Percentiles rank a stretch among this genome's conserved stretches.
Evolutionary conservation across 768 basidiomycete species (phyloP).

Genomic region (Gyrodon lividus): DNA sequence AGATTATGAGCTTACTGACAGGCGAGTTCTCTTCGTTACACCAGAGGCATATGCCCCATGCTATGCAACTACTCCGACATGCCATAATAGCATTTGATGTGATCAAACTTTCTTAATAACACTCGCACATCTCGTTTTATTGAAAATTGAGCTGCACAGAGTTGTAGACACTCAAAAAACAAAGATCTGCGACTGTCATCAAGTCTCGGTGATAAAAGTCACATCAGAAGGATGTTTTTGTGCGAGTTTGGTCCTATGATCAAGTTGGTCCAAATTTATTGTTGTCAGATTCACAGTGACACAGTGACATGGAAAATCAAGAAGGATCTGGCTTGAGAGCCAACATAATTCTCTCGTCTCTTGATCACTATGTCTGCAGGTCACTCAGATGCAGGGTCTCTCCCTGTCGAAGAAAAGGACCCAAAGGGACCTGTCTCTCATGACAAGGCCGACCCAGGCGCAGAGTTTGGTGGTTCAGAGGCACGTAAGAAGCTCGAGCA

Average conservation of each 20-base stretch:
- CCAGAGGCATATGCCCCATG: no score
- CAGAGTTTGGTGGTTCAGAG: constrained; percentile 50
- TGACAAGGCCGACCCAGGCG: constrained; percentile 29
- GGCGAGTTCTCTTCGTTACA: no score
- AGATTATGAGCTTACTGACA: no score
- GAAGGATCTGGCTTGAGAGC: not conserved
- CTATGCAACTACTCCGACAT: no score
- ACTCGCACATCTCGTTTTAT: no score
- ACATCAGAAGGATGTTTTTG: no score
- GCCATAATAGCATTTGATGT: no score
- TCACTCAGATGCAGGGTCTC: constrained; percentile 1
- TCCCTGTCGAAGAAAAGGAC: constrained; percentile 4
- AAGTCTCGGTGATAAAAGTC: no score
- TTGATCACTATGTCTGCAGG: constrained; percentile 11
- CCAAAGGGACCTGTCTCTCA: not conserved
- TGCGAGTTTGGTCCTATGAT: not conserved
- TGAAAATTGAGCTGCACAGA: no score
- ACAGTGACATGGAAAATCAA: not conserved
- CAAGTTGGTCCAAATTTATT: not conserved
- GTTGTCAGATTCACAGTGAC: not conserved
- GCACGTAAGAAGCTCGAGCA: constrained; percentile 48
- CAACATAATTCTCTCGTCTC: not conserved
- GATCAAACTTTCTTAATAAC: no score
- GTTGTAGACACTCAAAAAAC: no score
- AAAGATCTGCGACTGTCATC: no score